A percentile compares a stretch with the other conserved stretches of the same genome.
phyloP scores from a whole-genome alignment of 306 rosid species.

The Pterocarpus santalinus region DNA sequence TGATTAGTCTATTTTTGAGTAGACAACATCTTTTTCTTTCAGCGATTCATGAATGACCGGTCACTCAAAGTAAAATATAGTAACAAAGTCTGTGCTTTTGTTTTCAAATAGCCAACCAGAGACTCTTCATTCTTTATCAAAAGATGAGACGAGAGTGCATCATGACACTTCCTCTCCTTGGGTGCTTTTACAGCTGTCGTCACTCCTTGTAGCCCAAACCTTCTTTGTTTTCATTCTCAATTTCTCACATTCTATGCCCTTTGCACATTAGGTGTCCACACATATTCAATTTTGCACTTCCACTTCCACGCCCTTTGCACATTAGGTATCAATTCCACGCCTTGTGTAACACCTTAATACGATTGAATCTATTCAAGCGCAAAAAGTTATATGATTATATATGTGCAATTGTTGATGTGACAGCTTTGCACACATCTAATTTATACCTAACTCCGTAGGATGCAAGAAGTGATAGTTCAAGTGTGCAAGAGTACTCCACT shows the following conservation, averaged over 20 bases:
- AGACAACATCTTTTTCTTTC: slow-evolving; percentile 46
- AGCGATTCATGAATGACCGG: slow-evolving; percentile 12
- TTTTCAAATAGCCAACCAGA: slow-evolving; percentile 26
- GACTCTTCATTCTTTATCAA: slow-evolving; percentile 31
- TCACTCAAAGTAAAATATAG: not conserved
- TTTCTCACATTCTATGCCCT: slow-evolving; percentile 56
- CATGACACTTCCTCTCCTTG: slow-evolving; percentile 51
- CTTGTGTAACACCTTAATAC: slow-evolving; percentile 19
- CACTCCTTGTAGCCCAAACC: slow-evolving; percentile 23
- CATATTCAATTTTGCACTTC: slow-evolving; percentile 65
- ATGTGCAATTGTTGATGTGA: slow-evolving; percentile 12
- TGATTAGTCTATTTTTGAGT: slow-evolving; percentile 49
- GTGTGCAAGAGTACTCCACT: not conserved
- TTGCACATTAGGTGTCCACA: slow-evolving; percentile 66
- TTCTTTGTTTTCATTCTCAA: slow-evolving; percentile 50
- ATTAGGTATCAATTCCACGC: too few species aligned
- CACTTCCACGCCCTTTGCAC: not conserved
- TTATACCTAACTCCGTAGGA: slow-evolving; percentile 3
- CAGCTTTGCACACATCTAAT: slow-evolving; percentile 12
- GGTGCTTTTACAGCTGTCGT: slow-evolving; percentile 76
- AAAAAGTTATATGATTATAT: not conserved
- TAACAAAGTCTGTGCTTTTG: slow-evolving; percentile 40
- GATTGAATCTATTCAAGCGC: not conserved
- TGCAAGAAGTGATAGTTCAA: not conserved
- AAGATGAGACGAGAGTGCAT: slow-evolving; percentile 50